A percentile compares a stretch with the other conserved stretches of the same genome.
phyloP scores from a whole-genome alignment of 768 basidiomycete species.

The Russula virescens region DNA sequence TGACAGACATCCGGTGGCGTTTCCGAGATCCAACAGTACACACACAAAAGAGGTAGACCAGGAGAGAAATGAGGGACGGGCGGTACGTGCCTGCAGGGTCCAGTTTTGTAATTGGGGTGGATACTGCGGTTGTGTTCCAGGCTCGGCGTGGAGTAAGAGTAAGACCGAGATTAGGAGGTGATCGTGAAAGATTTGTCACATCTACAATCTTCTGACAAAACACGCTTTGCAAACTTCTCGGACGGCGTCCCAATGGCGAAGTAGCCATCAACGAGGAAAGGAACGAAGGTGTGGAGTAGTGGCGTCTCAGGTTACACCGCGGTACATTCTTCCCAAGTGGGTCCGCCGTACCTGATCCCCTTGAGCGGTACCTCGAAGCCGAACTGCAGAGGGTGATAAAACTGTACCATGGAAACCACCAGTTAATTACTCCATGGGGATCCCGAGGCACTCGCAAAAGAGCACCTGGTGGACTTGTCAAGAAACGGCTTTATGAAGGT shows the following conservation, averaged over 20 bases:
- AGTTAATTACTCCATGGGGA: background rate
- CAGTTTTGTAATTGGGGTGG: background rate
- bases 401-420: background rate
- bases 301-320: background rate
- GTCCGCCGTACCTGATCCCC: background rate
- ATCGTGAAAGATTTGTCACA: background rate
- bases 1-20: background rate
- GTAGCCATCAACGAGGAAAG: background rate
- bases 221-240: too few relatives aligned
- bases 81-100: slow-evolving; percentile 6
- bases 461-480: background rate
- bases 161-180: background rate
- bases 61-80: background rate
- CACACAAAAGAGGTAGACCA: too few relatives aligned
- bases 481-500: slow-evolving; percentile 6
- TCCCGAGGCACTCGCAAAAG: background rate
- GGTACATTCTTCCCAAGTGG: background rate
- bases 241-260: background rate
- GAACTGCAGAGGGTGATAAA: background rate
- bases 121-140: background rate
- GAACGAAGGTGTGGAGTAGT: background rate
- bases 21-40: background rate
- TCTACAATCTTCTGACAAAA: background rate
- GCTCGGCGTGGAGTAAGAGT: background rate
- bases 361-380: background rate